Percentiles rank a stretch among this genome's conserved stretches.
These are phyloP conservation scores for Aspergillus fumigatus DNA, from an alignment of 2,329 filamentous ascomycete species.

Conservation along the genomic window DNA sequence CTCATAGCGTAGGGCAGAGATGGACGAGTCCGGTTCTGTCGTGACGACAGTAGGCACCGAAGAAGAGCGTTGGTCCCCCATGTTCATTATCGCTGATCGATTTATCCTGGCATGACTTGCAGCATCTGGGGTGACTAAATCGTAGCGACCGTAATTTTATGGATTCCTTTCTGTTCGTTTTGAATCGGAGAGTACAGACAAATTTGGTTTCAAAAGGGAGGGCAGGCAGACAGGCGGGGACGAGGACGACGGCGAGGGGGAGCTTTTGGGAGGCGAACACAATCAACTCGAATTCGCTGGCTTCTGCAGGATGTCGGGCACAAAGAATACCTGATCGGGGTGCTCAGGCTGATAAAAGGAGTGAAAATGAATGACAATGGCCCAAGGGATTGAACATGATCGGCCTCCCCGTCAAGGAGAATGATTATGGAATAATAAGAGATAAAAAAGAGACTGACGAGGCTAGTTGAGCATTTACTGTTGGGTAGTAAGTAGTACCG, in stretches of 20 bases:
- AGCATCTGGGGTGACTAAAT: constrained; percentile 4
- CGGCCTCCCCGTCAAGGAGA: constrained; percentile 1
- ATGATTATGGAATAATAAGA: neutral
- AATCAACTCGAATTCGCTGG: neutral
- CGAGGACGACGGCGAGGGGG: neutral
- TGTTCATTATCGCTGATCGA: constrained; percentile 3
- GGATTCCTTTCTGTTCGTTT: neutral
- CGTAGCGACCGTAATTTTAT: neutral
- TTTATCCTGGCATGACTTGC: constrained; percentile 34
- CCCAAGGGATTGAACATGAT: constrained; percentile 11
- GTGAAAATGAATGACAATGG: constrained; percentile 6
- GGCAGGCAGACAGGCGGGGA: neutral
- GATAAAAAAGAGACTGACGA: neutral
- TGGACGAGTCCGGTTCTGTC: constrained; percentile 22
- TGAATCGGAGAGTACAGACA: neutral
- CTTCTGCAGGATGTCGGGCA: neutral
- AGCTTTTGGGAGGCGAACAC: neutral
- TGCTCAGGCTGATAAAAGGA: neutral
- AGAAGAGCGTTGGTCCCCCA: constrained; percentile 28
- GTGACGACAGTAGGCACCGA: constrained; percentile 22
- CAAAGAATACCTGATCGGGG: neutral
- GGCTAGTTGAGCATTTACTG: neutral
- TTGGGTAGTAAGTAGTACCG: neutral
- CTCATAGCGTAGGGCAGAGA: constrained; percentile 24
- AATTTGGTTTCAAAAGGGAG: neutral